phyloP scores from a whole-genome alignment of 202 grass and related monocot species.

The Panicum hallii region DNA sequence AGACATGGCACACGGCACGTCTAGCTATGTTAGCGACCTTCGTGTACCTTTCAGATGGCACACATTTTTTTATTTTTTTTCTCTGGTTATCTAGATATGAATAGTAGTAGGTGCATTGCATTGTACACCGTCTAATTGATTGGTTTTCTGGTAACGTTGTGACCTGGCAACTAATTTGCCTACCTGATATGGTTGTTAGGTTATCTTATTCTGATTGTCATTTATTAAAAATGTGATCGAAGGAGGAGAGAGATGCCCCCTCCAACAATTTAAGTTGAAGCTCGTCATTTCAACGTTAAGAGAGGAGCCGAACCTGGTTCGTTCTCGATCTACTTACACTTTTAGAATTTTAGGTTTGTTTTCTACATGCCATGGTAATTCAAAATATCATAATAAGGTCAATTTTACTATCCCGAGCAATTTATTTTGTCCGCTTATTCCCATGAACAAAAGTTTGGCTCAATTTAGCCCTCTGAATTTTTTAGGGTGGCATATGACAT shows the following conservation, averaged over 20 bases:
- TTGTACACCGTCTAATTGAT: background rate
- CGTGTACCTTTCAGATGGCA: background rate
- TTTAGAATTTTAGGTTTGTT: background rate
- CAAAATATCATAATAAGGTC: too few relatives aligned
- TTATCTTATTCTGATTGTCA: slow-evolving; percentile 10
- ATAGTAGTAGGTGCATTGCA: background rate
- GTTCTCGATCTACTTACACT: too few relatives aligned
- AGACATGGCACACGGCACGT: background rate
- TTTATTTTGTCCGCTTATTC: too few relatives aligned
- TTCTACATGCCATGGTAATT: background rate
- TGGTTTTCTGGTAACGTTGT: background rate
- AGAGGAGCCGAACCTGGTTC: background rate
- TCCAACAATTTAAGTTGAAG: background rate
- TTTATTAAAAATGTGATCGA: background rate
- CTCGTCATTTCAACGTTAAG: background rate
- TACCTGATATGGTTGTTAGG: background rate
- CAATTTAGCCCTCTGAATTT: too few relatives aligned
- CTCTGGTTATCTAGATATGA: background rate
- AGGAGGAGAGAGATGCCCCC: background rate
- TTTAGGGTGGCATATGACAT: too few relatives aligned
- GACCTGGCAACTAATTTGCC: slow-evolving; percentile 22
- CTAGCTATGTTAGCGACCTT: background rate
- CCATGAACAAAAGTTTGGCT: too few relatives aligned
- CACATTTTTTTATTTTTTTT: background rate
- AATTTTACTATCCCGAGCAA: too few relatives aligned